Evolutionary conservation across 768 basidiomycete species (phyloP), one percentile per base, ranked within the genome.

Genomic region (Pleurotus tuber-regium): DNA sequence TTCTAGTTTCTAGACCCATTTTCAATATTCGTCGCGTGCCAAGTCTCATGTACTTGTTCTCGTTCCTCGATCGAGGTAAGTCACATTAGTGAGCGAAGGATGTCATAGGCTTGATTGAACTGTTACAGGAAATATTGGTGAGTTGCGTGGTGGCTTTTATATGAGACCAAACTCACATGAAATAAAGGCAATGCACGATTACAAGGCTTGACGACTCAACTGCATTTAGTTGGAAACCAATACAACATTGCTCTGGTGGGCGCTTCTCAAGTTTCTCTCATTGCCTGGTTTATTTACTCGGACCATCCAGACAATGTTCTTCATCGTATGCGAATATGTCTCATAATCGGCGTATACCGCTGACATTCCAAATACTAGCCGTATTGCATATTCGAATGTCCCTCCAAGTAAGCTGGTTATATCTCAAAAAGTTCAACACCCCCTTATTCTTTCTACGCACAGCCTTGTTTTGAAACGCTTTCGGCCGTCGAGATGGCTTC

Each of bases 401-500:
- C 86, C 0, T 77, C 83, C 19, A 89, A 89, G 84, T 86, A 54
- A 29, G 73, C 61, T 11, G 47, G 4, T 28, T 24, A 4, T 29
- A n/a, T 18, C 16, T 4, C 9, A 19, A 3, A 23, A 38, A 29
- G 26, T 18, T n/a, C 28, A 16, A 52, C 35, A 47, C 60, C 58
- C 9, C 19, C 25, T 23, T 19, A 18, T 6, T 4, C 23, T 7
- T n/a, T 2, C 18, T 18, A 46, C 43, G 36, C n/a, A 25, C 51
- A 78, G 76, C 50, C 63, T 85, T 36, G 77, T 84, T 4, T 66
- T 87, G 24, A 86, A 86, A 61, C 75, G 73, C 25, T 75, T 86
- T 58, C 76, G 80, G 23, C 87, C 87, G 5, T 87, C 86, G 3
- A 76, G 77, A 63, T 88, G 85, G 84, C 71, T 88, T 30, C 83